phyloP scores from a whole-genome alignment of 2,329 filamentous ascomycete species.

The Ophiostoma angusticollis region DNA sequence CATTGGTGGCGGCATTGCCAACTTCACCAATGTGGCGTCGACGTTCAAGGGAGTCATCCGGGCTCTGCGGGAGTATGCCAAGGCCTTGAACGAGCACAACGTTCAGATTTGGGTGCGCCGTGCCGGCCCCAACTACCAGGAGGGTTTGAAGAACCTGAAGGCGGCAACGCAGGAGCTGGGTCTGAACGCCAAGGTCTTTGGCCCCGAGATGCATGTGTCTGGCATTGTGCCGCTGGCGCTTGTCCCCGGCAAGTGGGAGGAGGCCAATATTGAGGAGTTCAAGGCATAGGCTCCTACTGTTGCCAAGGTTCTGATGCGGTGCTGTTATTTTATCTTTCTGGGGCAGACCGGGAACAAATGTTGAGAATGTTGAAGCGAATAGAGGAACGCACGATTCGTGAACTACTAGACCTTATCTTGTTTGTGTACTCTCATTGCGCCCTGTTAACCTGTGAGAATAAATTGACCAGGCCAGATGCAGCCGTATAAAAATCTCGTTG shows the following conservation, averaged over 20 bases:
- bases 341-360: too few species aligned
- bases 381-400: slow-evolving; percentile 1
- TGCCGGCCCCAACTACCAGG: slow-evolving; percentile 96
- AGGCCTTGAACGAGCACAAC: slow-evolving; percentile 84
- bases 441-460: not conserved
- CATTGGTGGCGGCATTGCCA: slow-evolving; percentile 99
- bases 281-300: too few species aligned
- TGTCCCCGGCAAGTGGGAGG: slow-evolving; percentile 49
- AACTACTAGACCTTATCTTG: slow-evolving; percentile 6
- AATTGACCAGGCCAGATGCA: too few species aligned
- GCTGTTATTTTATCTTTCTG: too few species aligned
- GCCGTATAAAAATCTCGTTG: too few species aligned
- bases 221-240: slow-evolving; percentile 93
- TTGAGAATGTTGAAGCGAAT: too few species aligned
- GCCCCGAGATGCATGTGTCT: slow-evolving; percentile 85
- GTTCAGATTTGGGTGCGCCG: slow-evolving; percentile 91
- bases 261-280: slow-evolving; percentile 50
- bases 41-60: slow-evolving; percentile 99
- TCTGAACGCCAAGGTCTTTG: slow-evolving; percentile 54
- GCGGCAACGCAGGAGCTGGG: slow-evolving; percentile 84
- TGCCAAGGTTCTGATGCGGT: too few species aligned
- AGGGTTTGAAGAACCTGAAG: slow-evolving; percentile 99
- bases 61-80: slow-evolving; percentile 80
- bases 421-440: slow-evolving; percentile 1
- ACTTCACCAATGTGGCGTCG: slow-evolving; percentile 99